These are phyloP conservation scores for Camellia granthamiana DNA, from an alignment of 148 eudicot species.

Conservation along the genomic window DNA sequence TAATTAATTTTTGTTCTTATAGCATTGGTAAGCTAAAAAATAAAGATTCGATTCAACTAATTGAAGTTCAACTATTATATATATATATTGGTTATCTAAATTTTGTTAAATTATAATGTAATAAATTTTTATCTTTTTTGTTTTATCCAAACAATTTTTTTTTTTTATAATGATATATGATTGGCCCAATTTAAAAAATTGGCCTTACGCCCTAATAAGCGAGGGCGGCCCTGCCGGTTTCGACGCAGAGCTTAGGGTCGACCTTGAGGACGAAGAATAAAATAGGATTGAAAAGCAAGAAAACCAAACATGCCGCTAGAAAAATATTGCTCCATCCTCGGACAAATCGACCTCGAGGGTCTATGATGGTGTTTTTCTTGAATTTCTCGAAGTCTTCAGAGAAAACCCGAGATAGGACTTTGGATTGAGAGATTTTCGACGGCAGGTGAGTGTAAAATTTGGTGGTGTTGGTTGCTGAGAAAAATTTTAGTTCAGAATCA, in stretches of 20 bases:
- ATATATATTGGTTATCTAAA: no score
- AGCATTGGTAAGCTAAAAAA: no score
- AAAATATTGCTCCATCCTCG: slow-evolving; percentile 49
- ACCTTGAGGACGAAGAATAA: slow-evolving; percentile 59
- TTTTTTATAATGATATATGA: no score
- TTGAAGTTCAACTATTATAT: no score
- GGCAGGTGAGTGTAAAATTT: neutral
- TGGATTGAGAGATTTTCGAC: slow-evolving; percentile 31
- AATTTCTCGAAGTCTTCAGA: slow-evolving; percentile 49
- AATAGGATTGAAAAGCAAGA: slow-evolving; percentile 55
- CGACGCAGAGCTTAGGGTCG: slow-evolving; percentile 35
- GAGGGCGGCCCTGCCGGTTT: slow-evolving; percentile 10
- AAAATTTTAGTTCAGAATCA: neutral
- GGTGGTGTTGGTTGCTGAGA: neutral
- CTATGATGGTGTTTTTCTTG: slow-evolving; percentile 37
- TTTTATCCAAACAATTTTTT: no score
- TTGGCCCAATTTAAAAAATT: no score
- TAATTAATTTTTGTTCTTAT: no score
- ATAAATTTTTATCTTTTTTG: no score
- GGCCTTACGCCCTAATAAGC: no score
- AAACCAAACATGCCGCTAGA: slow-evolving; percentile 43
- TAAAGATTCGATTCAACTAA: no score
- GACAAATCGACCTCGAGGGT: slow-evolving; percentile 44
- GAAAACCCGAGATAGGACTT: slow-evolving; percentile 51
- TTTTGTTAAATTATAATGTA: no score